Percentiles rank a stretch among this genome's conserved stretches.
phyloP scores from a whole-genome alignment of 2,329 filamentous ascomycete genomes.

The Immersiporthe knoxdaviesiana region DNA sequence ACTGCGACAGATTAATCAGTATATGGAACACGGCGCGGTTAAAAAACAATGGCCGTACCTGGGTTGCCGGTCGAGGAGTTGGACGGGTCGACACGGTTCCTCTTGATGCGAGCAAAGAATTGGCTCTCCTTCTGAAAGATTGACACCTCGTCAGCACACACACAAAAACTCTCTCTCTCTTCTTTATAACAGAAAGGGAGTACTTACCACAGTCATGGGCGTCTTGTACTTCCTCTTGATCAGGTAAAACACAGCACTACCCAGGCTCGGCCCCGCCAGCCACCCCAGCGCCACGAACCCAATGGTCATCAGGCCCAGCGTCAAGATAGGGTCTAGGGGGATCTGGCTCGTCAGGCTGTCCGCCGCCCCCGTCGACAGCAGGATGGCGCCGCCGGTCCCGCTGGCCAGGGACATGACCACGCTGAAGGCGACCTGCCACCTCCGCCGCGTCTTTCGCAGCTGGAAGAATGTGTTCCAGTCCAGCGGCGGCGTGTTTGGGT shows the following conservation, averaged over 20 bases:
- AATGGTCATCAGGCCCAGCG: constrained; percentile 79
- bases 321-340: constrained; percentile 85
- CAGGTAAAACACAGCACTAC: constrained; percentile 77
- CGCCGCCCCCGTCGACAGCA: constrained; percentile 72
- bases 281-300: constrained; percentile 81
- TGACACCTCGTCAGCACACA: constrained; percentile 6
- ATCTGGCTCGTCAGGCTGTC: constrained; percentile 72
- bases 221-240: constrained; percentile 71
- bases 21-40: constrained; percentile 3
- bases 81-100: constrained; percentile 87
- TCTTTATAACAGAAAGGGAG: not conserved
- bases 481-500: constrained; percentile 49
- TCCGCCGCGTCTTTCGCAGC: constrained; percentile 81
- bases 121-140: constrained; percentile 78
- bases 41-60: constrained; percentile 44
- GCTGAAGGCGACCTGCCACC: constrained; percentile 81
- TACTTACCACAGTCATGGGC: constrained; percentile 72
- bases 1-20: constrained; percentile 49
- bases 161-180: not conserved
- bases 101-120: constrained; percentile 91
- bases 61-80: constrained; percentile 90
- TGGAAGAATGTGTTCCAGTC: constrained; percentile 94
- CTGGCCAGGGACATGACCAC: constrained; percentile 65
- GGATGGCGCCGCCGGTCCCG: constrained; percentile 64
- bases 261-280: constrained; percentile 82